These are phyloP conservation scores for Picochlorum sp. DNA, from an alignment of 139 green algal species.

Conservation along the genomic window DNA sequence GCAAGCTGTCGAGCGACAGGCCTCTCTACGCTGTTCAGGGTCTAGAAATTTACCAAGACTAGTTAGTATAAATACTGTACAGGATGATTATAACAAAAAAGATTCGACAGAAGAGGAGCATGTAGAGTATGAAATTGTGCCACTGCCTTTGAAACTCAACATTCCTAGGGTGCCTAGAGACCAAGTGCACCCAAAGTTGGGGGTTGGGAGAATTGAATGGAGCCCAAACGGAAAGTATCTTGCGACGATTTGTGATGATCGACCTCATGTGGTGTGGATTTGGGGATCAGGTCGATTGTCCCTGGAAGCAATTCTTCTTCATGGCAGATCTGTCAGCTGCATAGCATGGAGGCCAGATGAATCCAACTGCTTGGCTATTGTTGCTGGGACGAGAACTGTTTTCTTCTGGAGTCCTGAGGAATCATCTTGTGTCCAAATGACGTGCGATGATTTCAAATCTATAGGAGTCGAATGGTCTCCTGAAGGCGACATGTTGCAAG, in stretches of 20 bases:
- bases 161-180: conserved; percentile 21
- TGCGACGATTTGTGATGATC: conserved; percentile 62
- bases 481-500: conserved; percentile 27
- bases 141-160: conserved; percentile 42
- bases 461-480: conserved; percentile 38
- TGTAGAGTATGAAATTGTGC: conserved; percentile 37
- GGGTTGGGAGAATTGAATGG: conserved; percentile 53
- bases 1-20: conserved; percentile 21
- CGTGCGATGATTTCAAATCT: conserved; percentile 52
- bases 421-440: conserved; percentile 69
- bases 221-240: conserved; percentile 56
- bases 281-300: conserved; percentile 56
- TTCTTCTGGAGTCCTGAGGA: conserved; percentile 73
- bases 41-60: too few relatives aligned
- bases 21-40: too few relatives aligned
- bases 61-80: too few relatives aligned
- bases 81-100: too few relatives aligned
- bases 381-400: conserved; percentile 37
- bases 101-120: not conserved
- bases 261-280: conserved; percentile 56
- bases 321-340: conserved; percentile 30
- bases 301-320: conserved; percentile 56
- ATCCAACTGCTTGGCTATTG: conserved; percentile 35
- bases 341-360: conserved; percentile 43
- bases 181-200: conserved; percentile 53